phyloP scores from a whole-genome alignment of 2,329 filamentous ascomycete genomes.

The Colletotrichum paranaense region DNA sequence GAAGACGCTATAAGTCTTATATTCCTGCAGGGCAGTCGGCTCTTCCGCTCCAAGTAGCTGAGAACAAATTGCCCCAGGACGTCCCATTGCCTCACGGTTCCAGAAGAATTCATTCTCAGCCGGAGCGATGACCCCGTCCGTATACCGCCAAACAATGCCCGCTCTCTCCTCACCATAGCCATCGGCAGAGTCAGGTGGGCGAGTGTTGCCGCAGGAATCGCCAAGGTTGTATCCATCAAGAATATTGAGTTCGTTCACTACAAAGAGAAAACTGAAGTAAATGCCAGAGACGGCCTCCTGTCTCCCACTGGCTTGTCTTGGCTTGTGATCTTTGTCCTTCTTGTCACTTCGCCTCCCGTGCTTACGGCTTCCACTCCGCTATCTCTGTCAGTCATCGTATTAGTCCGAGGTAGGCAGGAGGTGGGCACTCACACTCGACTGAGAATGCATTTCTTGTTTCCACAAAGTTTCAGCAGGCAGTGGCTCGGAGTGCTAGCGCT shows the following conservation, averaged over 20 bases:
- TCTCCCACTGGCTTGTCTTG: background rate
- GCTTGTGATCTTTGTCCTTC: background rate
- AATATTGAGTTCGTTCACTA: conserved; percentile 49
- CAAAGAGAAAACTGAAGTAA: conserved; percentile 50
- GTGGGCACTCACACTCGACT: background rate
- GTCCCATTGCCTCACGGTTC: conserved; percentile 14
- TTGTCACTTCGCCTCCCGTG: conserved; percentile 1
- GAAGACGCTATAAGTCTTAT: conserved; percentile 30
- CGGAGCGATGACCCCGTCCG: conserved; percentile 41
- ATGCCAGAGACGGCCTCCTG: background rate
- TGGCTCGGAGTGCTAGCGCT: background rate
- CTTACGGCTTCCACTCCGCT: background rate
- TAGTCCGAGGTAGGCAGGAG: background rate
- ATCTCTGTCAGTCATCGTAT: background rate
- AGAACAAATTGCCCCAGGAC: conserved; percentile 10
- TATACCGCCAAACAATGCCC: conserved; percentile 51
- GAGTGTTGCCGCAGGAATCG: conserved; percentile 41
- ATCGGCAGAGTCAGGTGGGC: conserved; percentile 42
- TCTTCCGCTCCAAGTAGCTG: background rate
- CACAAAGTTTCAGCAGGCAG: background rate
- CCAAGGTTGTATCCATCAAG: conserved; percentile 11
- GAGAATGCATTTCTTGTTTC: background rate
- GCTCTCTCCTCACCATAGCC: conserved; percentile 42
- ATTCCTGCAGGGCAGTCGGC: background rate
- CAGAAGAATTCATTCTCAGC: conserved; percentile 40